These are phyloP conservation scores for Boletus fagicola DNA, from an alignment of 768 basidiomycete genomes.

Conservation along the genomic window DNA sequence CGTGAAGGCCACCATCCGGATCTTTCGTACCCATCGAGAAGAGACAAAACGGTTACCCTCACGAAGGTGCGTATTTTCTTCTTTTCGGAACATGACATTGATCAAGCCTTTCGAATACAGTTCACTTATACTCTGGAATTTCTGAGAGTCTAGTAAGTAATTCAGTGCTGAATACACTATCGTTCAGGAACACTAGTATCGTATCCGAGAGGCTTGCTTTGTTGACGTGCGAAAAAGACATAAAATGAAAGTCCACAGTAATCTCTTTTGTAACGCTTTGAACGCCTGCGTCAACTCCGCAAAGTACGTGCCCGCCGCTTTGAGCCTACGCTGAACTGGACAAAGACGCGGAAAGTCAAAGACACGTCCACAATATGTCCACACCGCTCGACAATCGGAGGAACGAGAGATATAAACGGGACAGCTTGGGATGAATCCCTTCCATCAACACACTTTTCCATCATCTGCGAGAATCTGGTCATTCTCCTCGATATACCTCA, in stretches of 20 bases:
- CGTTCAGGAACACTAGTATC: not conserved
- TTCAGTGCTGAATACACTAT: not conserved
- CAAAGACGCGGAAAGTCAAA: conserved; percentile 1
- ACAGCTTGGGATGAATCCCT: not conserved
- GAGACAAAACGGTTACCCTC: not conserved
- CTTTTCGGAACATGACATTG: too few species aligned
- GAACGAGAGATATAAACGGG: conserved; percentile 15
- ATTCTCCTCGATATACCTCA: conserved; percentile 1
- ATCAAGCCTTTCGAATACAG: not conserved
- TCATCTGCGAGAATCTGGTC: conserved; percentile 13
- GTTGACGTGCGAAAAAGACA: not conserved
- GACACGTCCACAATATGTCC: conserved; percentile 1
- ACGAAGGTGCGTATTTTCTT: not conserved
- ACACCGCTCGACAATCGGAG: conserved; percentile 3
- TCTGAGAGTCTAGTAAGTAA: not conserved
- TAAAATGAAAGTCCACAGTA: not conserved
- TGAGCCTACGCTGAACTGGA: not conserved
- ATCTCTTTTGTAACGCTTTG: not conserved
- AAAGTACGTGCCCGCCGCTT: conserved; percentile 2
- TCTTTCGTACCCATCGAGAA: not conserved
- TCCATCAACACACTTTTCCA: not conserved
- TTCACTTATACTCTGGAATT: not conserved
- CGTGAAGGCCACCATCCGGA: not conserved
- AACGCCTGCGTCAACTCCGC: not conserved
- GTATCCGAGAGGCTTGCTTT: not conserved